Evolutionary conservation across 2,329 filamentous ascomycete genomes (phyloP), one percentile per base, ranked within the genome.

Genomic region (Amauroascus verrucosus): DNA sequence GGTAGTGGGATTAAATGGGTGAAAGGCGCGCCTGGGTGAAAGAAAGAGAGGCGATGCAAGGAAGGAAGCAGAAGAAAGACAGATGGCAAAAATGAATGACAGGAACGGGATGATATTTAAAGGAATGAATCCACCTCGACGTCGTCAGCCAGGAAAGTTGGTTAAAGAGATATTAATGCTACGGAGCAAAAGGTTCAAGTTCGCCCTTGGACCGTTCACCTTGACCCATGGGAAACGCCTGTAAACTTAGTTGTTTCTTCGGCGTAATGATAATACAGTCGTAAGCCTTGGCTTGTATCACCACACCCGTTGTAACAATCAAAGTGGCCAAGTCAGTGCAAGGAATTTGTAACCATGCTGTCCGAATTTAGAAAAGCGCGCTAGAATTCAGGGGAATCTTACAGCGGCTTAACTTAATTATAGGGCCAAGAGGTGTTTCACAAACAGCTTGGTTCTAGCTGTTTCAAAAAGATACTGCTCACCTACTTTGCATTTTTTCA

Each of bases 111-210:
- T 32, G 22, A 30, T 20, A 24, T 38, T 49, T 26, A 52, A 54
- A 49, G 40, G 51, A 38, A 48, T 26, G 38, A 54, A 49, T 24
- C 44, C 35, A 48, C 46, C 46, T 47, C 24, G 18, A 8, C n/a
- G 32, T 52, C 49, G 38, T 51, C 49, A 51, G 40, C 41, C 30
- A 30, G 33, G 8, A 37, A 47, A 46, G 50, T 38, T 46, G 43
- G 44, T 30, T 40, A 50, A 35, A 40, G 14, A 33, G 37, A 24
- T 16, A 30, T 30, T 5, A 9, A 30, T 5, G 26, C 4, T 4
- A 13, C 18, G 33, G 30, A 1, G 46, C 13, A 38, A 49, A 40
- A 49, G 33, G 24, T 33, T 47, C 44, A 47, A 47, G 44, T 33
- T 47, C 44, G 16, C 44, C 28, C 44, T 28, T 30, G n/a, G n/a